Conservation (phyloP, 192 early-diverging fungal genomes). For the Thoreauomyces humboldtii region DNA sequence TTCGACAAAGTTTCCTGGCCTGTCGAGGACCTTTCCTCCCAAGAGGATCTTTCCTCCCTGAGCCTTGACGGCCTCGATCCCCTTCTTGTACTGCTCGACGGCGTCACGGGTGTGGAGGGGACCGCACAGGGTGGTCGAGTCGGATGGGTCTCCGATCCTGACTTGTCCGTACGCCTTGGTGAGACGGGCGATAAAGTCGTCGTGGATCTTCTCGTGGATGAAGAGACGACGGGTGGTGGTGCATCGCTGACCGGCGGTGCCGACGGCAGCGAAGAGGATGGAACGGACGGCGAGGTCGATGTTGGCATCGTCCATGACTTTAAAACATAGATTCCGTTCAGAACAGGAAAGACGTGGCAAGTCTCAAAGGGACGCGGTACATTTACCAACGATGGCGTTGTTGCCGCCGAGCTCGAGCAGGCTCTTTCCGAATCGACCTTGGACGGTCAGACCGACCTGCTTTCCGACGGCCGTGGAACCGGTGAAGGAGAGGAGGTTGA, state of each 20-base stretch:
- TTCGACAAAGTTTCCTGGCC: constrained; percentile 85
- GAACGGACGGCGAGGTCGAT: constrained; percentile 82
- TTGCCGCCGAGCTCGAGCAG: constrained; percentile 93
- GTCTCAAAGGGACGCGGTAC: background rate
- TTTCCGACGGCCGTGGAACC: constrained; percentile 74
- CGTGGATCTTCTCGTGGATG: constrained; percentile 84
- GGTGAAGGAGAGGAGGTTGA: constrained; percentile 86
- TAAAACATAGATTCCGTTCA: background rate
- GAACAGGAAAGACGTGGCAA: background rate
- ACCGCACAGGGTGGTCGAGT: constrained; percentile 73
- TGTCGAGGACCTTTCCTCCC: constrained; percentile 75
- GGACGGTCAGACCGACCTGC: constrained; percentile 75
- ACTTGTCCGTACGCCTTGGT: constrained; percentile 84
- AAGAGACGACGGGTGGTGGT: constrained; percentile 90
- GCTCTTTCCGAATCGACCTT: constrained; percentile 81
- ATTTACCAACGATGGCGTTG: constrained; percentile 80
- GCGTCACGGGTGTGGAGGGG: constrained; percentile 88
- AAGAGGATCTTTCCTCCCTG: constrained; percentile 84
- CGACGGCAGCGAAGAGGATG: constrained; percentile 91
- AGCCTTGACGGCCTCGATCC: constrained; percentile 72
- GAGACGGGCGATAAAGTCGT: constrained; percentile 74
- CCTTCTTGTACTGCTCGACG: constrained; percentile 70
- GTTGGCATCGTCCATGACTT: constrained; percentile 82
- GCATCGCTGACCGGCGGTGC: constrained; percentile 94
- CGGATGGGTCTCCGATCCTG: constrained; percentile 82